A percentile compares a stretch with the other conserved stretches of the same genome.
phyloP scores from a whole-genome alignment of 495 filamentous ascomycete genomes.

The Aspergillus ostianus region DNA sequence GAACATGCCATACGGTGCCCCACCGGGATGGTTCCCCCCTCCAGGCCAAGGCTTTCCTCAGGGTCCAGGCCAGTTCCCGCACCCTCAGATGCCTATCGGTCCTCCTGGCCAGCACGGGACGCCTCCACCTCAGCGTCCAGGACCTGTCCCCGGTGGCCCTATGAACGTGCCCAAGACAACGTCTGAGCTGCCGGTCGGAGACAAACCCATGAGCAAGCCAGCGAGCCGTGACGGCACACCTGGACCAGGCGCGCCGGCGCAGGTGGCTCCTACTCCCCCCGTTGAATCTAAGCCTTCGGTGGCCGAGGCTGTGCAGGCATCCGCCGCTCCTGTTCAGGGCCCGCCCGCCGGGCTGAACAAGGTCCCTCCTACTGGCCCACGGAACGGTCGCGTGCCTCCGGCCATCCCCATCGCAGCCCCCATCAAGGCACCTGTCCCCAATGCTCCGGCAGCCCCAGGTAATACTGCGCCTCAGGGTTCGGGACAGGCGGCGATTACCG shows the following conservation, averaged over 20 bases:
- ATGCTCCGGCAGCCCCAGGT: conserved; percentile 26
- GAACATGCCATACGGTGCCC: conserved; percentile 62
- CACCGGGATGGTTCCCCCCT: conserved; percentile 75
- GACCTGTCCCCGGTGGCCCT: conserved; percentile 29
- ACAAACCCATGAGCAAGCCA: conserved; percentile 37
- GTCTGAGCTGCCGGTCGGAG: conserved; percentile 44
- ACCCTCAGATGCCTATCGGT: conserved; percentile 50
- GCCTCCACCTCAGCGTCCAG: conserved; percentile 45
- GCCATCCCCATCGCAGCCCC: conserved; percentile 58
- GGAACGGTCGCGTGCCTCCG: conserved; percentile 68
- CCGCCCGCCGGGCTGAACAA: conserved; percentile 25
- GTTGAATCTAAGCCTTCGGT: conserved; percentile 67
- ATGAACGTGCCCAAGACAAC: conserved; percentile 33
- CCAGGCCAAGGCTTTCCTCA: conserved; percentile 77
- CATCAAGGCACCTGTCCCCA: conserved; percentile 40
- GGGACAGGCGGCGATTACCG: conserved; percentile 48
- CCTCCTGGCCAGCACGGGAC: conserved; percentile 48
- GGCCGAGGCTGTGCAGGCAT: conserved; percentile 46
- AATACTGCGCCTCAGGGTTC: conserved; percentile 34
- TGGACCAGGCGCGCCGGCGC: conserved; percentile 24
- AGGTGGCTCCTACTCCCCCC: conserved; percentile 53
- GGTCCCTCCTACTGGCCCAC: conserved; percentile 59
- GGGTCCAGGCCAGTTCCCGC: conserved; percentile 56
- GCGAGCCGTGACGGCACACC: conserved; percentile 37
- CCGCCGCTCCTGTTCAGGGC: conserved; percentile 31